Conservation (phyloP, 495 filamentous ascomycete genomes). For the Sabuloglossum arenarium region DNA sequence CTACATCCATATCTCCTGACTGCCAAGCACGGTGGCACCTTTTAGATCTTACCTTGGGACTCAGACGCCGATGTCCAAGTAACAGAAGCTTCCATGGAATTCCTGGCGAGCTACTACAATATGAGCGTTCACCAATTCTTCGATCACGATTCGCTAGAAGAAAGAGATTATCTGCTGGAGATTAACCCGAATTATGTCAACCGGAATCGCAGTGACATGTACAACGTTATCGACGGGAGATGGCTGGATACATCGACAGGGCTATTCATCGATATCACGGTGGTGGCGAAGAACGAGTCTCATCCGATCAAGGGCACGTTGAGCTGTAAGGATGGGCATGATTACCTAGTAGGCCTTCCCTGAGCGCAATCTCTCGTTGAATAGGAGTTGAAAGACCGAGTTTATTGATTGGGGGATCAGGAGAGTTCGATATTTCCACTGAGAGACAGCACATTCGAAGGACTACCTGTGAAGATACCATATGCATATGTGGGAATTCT, state of each 20-base stretch:
- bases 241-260: conserved; percentile 42
- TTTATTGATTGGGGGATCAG: conserved; percentile 7
- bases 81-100: conserved; percentile 30
- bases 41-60: conserved; percentile 40
- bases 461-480: conserved; percentile 50
- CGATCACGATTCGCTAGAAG: conserved; percentile 20
- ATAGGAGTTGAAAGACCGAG: background rate
- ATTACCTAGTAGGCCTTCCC: conserved; percentile 22
- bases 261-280: conserved; percentile 42
- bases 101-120: conserved; percentile 38
- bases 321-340: conserved; percentile 37
- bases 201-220: conserved; percentile 20
- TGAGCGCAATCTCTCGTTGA: background rate
- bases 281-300: conserved; percentile 25
- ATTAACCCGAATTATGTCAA: conserved; percentile 38
- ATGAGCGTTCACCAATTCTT: conserved; percentile 37
- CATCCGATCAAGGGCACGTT: conserved; percentile 20
- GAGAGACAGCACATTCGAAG: conserved; percentile 59
- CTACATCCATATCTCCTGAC: background rate
- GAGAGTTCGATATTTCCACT: conserved; percentile 59
- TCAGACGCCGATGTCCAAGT: conserved; percentile 40
- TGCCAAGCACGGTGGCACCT: background rate
- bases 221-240: conserved; percentile 38
- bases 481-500: conserved; percentile 54
- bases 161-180: conserved; percentile 34